Evolutionary conservation across 768 basidiomycete genomes (phyloP), one percentile per base, ranked within the genome.

Genomic region (Mycena leptocephala): DNA sequence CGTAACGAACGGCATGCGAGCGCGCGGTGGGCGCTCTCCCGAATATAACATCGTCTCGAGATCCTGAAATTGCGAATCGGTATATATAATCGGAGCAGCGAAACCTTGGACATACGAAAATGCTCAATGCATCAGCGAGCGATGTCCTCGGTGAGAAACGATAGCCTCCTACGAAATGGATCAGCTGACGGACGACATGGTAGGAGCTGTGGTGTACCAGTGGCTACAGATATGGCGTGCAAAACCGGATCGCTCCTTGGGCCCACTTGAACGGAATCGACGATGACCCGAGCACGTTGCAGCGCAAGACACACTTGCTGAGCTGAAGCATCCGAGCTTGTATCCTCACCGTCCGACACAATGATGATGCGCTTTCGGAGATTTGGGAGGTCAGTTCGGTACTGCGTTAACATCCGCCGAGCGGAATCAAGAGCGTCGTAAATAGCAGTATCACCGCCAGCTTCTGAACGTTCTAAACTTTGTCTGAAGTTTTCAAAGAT

Each of bases 181-280:
- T 6, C 43, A 20, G 16, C 7, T 20, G 6, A 46, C 2, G 20
- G 2, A 46, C 1, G 16, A 6, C 16, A 18, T 20, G 16, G 18
- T 18, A 20, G 14, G 14, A 37, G 32, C 32, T 16, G 24, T 33
- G 9, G 64, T n/a, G n/a, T 70, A 81, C 83, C 82, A 13, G 83
- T 84, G 6, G 80, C 82, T 3, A 81, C 82, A 1, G 83, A 84
- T 58, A 84, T 80, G 0, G 70, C 78, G 68, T 82, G 83, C 14
- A 84, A 74, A 22, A 61, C 74, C 0, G 20, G 43, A 35, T 82
- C 79, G 20, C 65, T 74, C 22, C 5, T 24, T 14, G 69, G 20
- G 13, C 83, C 83, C 9, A 83, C 83, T 66, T 83, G 83, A 26
- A 82, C 82, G 0, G 82, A 84, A 56, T 84, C 83, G 5, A 82